Base-by-base conservation (phyloP, 768 basidiomycete species). In the Neoboletus subvelutipes region DNA sequence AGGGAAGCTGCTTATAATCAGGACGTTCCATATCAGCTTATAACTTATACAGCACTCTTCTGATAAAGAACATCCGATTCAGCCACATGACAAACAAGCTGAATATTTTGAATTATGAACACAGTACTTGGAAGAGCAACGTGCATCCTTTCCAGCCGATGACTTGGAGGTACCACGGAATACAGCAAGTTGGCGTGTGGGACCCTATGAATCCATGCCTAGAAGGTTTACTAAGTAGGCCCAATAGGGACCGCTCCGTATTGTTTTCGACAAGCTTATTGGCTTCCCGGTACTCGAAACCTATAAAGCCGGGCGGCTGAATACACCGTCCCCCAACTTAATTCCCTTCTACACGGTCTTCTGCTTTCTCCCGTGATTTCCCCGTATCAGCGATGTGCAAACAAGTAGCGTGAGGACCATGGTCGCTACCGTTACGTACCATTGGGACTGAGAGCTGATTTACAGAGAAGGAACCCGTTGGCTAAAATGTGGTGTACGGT, bases 381-480 rank as follows among this genome's bases (percentile, higher is more conserved):
- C 46, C 47, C 48, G 22, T 39, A 33, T 26, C 42, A 46, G 67
- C 43, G 55, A 91, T 91, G 89, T 91, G 89, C 70, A 83, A 77
- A 77, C 83, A 83, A 72, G 78, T 90, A 71, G 86, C 89, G 89
- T 90, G 75, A 65, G 88, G 81, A 54, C 24, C 39, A 50, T 31
- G 15, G n/a, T 63, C 46, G 12, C 57, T 29, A 18, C 51, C 45
- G 28, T 37, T 13, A 9, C 7, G 24, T 37, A 5, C 3, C 33
- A 24, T 15, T 17, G 18, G 39, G 56, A 42, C 46, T 61, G 26
- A 59, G 50, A 46, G 33, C 22, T 28, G 48, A 40, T 56, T 56
- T 56, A 54, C 70, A 90, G 89, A 57, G 82, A 89, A 80, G 89
- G 89, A 71, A 90, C 88, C 20, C 82, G 81, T 24, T 91, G 88